A percentile compares a stretch with the other conserved stretches of the same genome.
Evolutionary conservation across 192 early-diverging fungal genomes (phyloP).

Genomic region (Coemansia sp.): DNA sequence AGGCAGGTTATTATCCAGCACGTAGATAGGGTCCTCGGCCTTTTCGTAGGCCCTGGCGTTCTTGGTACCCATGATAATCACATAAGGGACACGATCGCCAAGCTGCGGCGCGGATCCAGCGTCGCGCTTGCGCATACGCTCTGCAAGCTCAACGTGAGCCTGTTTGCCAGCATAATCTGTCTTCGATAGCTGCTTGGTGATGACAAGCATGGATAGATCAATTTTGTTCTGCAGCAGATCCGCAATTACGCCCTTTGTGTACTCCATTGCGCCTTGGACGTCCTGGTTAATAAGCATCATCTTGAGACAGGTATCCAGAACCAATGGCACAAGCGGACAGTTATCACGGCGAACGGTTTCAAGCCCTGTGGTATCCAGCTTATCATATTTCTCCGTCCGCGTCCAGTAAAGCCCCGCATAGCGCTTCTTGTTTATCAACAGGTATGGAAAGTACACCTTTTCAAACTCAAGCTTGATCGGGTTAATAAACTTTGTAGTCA

Average conservation of each 20-base stretch:
- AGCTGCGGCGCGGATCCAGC: slow-evolving; percentile 92
- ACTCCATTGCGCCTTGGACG: slow-evolving; percentile 78
- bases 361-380: slow-evolving; percentile 96
- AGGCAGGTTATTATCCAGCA: slow-evolving; percentile 97
- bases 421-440: slow-evolving; percentile 97
- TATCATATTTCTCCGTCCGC: slow-evolving; percentile 87
- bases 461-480: slow-evolving; percentile 99
- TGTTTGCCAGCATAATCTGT: slow-evolving; percentile 94
- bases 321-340: slow-evolving; percentile 85
- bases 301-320: slow-evolving; percentile 87
- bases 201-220: slow-evolving; percentile 93
- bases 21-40: slow-evolving; percentile 96
- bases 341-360: slow-evolving; percentile 98
- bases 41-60: slow-evolving; percentile 92
- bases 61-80: slow-evolving; percentile 85
- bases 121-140: slow-evolving; percentile 94
- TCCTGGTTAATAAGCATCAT: slow-evolving; percentile 91
- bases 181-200: slow-evolving; percentile 93
- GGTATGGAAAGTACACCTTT: slow-evolving; percentile 97
- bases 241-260: slow-evolving; percentile 82
- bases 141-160: slow-evolving; percentile 93
- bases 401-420: slow-evolving; percentile 99
- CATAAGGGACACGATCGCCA: slow-evolving; percentile 96
- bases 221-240: slow-evolving; percentile 96
- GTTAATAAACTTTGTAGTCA: slow-evolving; percentile 80